phyloP scores from a whole-genome alignment of 768 basidiomycete species.

The Xerocomus potaroensis region DNA sequence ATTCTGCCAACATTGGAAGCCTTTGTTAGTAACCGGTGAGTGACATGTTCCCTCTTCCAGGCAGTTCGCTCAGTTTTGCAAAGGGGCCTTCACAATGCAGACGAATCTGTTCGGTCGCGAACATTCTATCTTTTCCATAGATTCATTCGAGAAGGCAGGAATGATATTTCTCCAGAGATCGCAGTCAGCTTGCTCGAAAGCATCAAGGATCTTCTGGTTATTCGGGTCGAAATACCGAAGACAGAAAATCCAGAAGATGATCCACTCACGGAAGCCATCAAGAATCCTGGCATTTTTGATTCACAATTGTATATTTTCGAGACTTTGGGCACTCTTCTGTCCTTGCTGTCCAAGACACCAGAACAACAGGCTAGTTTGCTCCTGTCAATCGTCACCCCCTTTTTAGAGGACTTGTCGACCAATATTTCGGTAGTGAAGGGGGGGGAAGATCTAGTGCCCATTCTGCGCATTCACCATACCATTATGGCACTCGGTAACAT shows the following conservation, averaged over 20 bases:
- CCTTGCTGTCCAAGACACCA: conserved; percentile 61
- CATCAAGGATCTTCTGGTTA: conserved; percentile 71
- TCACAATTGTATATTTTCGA: conserved; percentile 95
- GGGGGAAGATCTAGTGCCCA: conserved; percentile 64
- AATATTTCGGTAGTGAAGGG: conserved; percentile 52
- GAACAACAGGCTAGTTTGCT: conserved; percentile 66
- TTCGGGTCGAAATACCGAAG: conserved; percentile 74
- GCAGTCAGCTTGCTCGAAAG: conserved; percentile 66
- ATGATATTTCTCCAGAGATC: conserved; percentile 72
- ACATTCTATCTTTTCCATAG: conserved; percentile 90
- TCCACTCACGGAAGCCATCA: conserved; percentile 74
- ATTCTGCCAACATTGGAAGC: conserved; percentile 85
- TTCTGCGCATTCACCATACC: conserved; percentile 85
- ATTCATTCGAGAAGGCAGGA: conserved; percentile 80
- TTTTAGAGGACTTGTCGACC: conserved; percentile 69
- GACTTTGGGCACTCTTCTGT: conserved; percentile 79
- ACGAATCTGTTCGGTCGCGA: conserved; percentile 65
- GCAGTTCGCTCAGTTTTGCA: conserved; percentile 2
- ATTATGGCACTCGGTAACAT: conserved; percentile 94
- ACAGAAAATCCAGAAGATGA: conserved; percentile 71
- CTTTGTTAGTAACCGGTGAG: conserved; percentile 80
- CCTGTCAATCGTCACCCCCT: conserved; percentile 75
- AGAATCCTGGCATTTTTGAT: conserved; percentile 68
- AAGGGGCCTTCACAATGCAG: conserved; percentile 84
- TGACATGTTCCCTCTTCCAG: conserved; percentile 2